Conservation (phyloP, 2,329 filamentous ascomycete species). For the Microdochium trichocladiopsis region DNA sequence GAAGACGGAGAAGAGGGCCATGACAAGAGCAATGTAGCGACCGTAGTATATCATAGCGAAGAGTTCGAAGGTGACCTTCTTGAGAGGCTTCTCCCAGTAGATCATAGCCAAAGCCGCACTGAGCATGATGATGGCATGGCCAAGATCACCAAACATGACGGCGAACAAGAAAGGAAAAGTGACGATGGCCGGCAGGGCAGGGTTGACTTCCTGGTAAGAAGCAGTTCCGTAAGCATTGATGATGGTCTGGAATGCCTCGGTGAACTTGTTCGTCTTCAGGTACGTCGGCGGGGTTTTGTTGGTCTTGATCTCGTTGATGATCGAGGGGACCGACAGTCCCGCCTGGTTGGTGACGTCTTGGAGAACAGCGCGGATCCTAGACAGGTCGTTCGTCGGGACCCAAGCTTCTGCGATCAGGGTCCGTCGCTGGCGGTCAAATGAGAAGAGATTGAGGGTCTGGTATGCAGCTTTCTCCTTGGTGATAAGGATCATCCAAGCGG, state of each 20-base stretch:
- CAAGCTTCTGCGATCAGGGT: slow-evolving; percentile 97
- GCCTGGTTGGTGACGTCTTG: slow-evolving; percentile 96
- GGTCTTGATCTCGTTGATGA: slow-evolving; percentile 95
- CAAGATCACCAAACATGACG: slow-evolving; percentile 99
- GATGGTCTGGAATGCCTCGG: slow-evolving; percentile 96
- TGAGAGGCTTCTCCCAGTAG: slow-evolving; percentile 87
- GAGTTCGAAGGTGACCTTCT: slow-evolving; percentile 88
- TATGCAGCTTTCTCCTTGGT: slow-evolving; percentile 99
- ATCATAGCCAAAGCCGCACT: slow-evolving; percentile 84
- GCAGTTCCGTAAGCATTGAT: slow-evolving; percentile 97
- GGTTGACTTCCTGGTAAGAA: slow-evolving; percentile 96
- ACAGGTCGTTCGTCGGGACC: slow-evolving; percentile 87
- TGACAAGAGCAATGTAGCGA: slow-evolving; percentile 96
- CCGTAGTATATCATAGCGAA: slow-evolving; percentile 99
- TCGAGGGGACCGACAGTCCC: slow-evolving; percentile 93
- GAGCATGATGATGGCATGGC: slow-evolving; percentile 87
- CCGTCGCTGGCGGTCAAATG: slow-evolving; percentile 90
- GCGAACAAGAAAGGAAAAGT: slow-evolving; percentile 99
- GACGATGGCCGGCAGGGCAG: slow-evolving; percentile 87
- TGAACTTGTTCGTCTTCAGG: slow-evolving; percentile 97
- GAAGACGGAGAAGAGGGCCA: slow-evolving; percentile 95
- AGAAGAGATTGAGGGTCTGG: slow-evolving; percentile 91
- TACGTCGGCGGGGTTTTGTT: slow-evolving; percentile 98
- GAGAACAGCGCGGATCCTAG: slow-evolving; percentile 83
- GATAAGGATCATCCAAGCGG: slow-evolving; percentile 95